Conservation (phyloP, 176 grass and related monocot genomes). For the Zoysia pacifica region DNA sequence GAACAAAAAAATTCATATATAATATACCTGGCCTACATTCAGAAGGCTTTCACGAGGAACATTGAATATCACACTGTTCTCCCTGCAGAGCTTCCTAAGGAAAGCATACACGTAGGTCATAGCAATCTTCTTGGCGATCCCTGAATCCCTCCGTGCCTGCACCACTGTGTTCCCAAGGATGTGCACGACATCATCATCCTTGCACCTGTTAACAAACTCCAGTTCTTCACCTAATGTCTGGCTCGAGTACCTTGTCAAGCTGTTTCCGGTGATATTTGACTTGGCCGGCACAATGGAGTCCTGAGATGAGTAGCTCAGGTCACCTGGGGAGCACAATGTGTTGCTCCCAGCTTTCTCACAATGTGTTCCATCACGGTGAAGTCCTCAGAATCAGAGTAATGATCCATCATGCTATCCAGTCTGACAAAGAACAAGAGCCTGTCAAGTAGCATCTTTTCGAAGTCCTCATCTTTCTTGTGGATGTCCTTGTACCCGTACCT, state of each 20-base stretch:
- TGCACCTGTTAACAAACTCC: slow-evolving; percentile 72
- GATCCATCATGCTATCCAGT: slow-evolving; percentile 64
- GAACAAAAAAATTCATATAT: slow-evolving; percentile 47
- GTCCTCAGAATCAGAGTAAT: slow-evolving; percentile 55
- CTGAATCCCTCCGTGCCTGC: slow-evolving; percentile 51
- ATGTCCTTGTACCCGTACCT: slow-evolving; percentile 84
- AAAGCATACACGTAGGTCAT: slow-evolving; percentile 70
- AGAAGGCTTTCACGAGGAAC: slow-evolving; percentile 75
- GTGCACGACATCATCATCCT: slow-evolving; percentile 67
- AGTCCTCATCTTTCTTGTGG: slow-evolving; percentile 61
- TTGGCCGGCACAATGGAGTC: slow-evolving; percentile 44
- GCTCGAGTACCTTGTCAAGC: slow-evolving; percentile 56
- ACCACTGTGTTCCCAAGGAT: slow-evolving; percentile 73
- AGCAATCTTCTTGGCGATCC: slow-evolving; percentile 61
- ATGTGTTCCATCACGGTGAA: slow-evolving; percentile 35
- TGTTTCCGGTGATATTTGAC: slow-evolving; percentile 39
- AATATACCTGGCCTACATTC: slow-evolving; percentile 84
- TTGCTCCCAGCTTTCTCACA: slow-evolving; percentile 42
- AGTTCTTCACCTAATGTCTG: slow-evolving; percentile 41
- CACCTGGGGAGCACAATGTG: slow-evolving; percentile 38
- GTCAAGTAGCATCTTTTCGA: slow-evolving; percentile 67
- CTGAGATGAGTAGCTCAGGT: slow-evolving; percentile 50
- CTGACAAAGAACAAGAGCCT: slow-evolving; percentile 52
- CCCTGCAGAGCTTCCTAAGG: slow-evolving; percentile 69
- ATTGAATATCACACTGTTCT: slow-evolving; percentile 78